Evolutionary conservation across 176 grass and related monocot genomes (phyloP).

Genomic region (Miscanthus lutarioriparius): DNA sequence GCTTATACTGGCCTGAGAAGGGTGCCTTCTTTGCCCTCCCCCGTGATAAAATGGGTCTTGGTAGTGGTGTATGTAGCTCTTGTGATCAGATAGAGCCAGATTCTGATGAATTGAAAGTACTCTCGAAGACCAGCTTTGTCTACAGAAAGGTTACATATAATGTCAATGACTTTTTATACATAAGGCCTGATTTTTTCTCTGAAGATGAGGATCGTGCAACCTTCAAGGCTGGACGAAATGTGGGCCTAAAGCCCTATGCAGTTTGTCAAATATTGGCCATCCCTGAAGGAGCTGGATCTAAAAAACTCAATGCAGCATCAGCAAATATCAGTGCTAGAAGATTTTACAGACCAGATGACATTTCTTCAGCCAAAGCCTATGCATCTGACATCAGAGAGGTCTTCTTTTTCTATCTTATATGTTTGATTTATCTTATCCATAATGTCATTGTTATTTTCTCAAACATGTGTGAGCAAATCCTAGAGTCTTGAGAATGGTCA

Average conservation of each 20-base stretch:
- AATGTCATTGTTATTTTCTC: slow-evolving; percentile 3
- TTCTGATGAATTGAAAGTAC: slow-evolving; percentile 61
- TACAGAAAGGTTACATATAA: slow-evolving; percentile 66
- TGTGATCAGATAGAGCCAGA: slow-evolving; percentile 63
- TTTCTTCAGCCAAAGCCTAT: slow-evolving; percentile 87
- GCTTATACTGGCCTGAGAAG: slow-evolving; percentile 83
- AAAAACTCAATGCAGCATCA: slow-evolving; percentile 55
- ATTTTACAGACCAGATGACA: slow-evolving; percentile 95
- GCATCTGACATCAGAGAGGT: slow-evolving; percentile 97
- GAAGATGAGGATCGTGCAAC: slow-evolving; percentile 63
- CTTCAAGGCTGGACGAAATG: slow-evolving; percentile 85
- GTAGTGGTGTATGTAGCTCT: slow-evolving; percentile 78
- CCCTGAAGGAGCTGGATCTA: slow-evolving; percentile 47
- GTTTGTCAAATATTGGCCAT: slow-evolving; percentile 83
- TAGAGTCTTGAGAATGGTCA: slow-evolving; percentile 15
- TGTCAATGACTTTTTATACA: slow-evolving; percentile 75
- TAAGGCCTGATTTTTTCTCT: slow-evolving; percentile 76
- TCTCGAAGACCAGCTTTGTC: slow-evolving; percentile 66
- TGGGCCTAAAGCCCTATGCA: slow-evolving; percentile 84
- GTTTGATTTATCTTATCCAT: slow-evolving; percentile 26
- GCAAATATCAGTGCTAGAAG: slow-evolving; percentile 77
- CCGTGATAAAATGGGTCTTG: slow-evolving; percentile 70
- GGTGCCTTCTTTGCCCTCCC: slow-evolving; percentile 86
- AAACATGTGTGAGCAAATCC: background rate
- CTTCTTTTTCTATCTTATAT: slow-evolving; percentile 10